Base-by-base conservation (phyloP, 1,284 basidiomycete genomes). In the Trametes sp. region DNA sequence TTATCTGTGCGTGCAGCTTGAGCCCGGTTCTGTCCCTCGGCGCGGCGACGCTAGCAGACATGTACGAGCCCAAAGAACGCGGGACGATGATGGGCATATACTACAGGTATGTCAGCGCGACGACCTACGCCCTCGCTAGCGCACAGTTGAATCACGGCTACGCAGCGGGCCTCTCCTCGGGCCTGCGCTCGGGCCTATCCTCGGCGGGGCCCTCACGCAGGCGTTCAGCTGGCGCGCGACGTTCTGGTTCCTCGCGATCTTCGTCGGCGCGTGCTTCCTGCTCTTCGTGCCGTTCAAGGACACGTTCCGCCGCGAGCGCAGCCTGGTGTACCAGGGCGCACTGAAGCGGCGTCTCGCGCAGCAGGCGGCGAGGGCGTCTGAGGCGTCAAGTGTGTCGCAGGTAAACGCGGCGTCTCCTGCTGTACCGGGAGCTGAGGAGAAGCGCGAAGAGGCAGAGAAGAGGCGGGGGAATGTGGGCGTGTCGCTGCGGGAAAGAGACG, bases 261-360 rank as follows among this genome's bases (percentile, higher is more conserved):
- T 89, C 57, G 85, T 85, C 9, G 85, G 84, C 6, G 53, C 82
- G 41, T 85, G 83, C 64, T 79, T 86, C 51, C 49, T 85, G 50
- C 77, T 82, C 21, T 94, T 94, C 76, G 60, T 89, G 56, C 85
- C 88, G 64, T 89, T 94, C 79, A 87, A 86, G 57, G 94, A 96
- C 70, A 94, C 93, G 1, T 96, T 93, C 79, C 84, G 94, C 19
- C 80, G 82, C 58, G 92, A 95, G 73, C 87, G 94, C 26, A 94
- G 92, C 63, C 75, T 89, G 38, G 84, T 87, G 9, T 96, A 94
- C 72, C 92, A 93, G 73, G 80, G 78, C 49, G 86, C 87, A 4
- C 74, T 89, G 28, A 80, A 56, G 41, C 71, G 73, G 21, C 64
- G 63, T 38, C 58, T 65, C 16, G 63, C 65, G 23, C 70, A 70